Evolutionary conservation across 2,329 filamentous ascomycete genomes (phyloP).

Genomic region (Graphiopsis chlorocephala): DNA sequence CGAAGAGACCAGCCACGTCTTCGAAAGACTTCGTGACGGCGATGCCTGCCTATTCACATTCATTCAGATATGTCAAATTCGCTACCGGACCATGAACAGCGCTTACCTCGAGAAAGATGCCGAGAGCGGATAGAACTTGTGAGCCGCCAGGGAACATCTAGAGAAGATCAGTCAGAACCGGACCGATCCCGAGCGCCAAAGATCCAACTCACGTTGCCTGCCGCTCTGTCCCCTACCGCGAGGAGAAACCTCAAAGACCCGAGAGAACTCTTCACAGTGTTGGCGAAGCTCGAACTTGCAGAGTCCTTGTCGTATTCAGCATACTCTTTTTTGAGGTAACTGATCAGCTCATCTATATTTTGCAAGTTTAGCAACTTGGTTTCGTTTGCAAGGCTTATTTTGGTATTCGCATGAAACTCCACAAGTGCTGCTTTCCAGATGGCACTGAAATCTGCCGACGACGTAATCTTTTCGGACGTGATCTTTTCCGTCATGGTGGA

Average conservation of each 20-base stretch:
- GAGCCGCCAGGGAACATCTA: not conserved
- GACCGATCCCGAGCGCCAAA: not conserved
- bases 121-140: not conserved
- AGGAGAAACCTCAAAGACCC: not conserved
- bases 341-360: not conserved
- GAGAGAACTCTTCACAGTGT: not conserved
- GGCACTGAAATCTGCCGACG: not conserved
- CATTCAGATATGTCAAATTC: not conserved
- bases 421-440: not conserved
- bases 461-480: not conserved
- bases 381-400: not conserved
- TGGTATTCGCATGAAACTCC: not conserved
- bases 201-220: not conserved
- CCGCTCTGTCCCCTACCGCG: not conserved
- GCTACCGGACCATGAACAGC: not conserved
- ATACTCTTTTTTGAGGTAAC: not conserved
- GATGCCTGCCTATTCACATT: not conserved
- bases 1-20: not conserved
- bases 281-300: not conserved
- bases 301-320: not conserved
- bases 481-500: not conserved
- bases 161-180: not conserved
- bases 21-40: not conserved
- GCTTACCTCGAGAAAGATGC: not conserved
- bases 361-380: not conserved